Conservation (phyloP, 1,139 yeast genomes). For the Kluyveromyces marxianus region DNA sequence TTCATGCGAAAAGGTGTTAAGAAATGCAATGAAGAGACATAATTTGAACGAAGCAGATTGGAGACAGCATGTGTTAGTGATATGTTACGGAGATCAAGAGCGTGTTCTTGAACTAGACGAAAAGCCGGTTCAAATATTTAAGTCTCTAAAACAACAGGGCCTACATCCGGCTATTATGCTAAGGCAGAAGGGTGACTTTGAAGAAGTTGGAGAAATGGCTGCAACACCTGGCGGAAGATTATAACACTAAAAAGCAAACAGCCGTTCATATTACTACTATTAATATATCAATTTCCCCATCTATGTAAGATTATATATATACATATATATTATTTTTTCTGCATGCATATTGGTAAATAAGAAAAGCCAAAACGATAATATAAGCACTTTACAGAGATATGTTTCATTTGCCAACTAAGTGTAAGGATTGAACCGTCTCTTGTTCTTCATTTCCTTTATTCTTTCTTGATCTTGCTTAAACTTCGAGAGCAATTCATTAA, state of each 20-base stretch:
- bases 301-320: conserved; percentile 1
- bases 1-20: conserved; percentile 82
- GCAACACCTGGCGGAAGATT: conserved; percentile 29
- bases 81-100: conserved; percentile 88
- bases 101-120: conserved; percentile 77
- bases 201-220: conserved; percentile 22
- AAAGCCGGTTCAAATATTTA: conserved; percentile 82
- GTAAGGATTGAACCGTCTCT: conserved; percentile 80
- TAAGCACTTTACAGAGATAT: neutral
- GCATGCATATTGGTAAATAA: too few species aligned
- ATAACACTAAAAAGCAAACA: conserved; percentile 4
- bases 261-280: neutral
- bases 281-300: neutral
- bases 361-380: too few species aligned
- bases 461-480: conserved; percentile 88
- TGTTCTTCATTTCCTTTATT: conserved; percentile 69
- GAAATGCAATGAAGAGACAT: conserved; percentile 84
- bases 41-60: conserved; percentile 74
- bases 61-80: conserved; percentile 82
- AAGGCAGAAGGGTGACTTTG: conserved; percentile 60
- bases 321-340: too few species aligned
- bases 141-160: conserved; percentile 80
- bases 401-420: conserved; percentile 21
- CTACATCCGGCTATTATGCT: conserved; percentile 91
- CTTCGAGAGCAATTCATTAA: conserved; percentile 75